Evolutionary conservation across 192 early-diverging fungal species (phyloP).

Genomic region (Tieghemiomyces parasiticus): DNA sequence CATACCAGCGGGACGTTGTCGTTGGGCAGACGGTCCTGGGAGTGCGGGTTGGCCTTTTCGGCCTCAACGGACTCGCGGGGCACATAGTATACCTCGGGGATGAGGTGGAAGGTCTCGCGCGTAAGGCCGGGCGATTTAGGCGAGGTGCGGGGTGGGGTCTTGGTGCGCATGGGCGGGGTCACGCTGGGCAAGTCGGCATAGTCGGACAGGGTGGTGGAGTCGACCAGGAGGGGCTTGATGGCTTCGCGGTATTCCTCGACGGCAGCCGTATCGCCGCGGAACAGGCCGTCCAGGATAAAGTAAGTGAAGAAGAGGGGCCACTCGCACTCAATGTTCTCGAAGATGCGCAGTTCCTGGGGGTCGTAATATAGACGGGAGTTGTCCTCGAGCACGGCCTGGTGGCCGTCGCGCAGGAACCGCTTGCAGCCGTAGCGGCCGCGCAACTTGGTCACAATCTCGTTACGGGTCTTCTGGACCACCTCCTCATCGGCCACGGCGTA

Average conservation of each 20-base stretch:
- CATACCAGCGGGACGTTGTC: conserved; percentile 81
- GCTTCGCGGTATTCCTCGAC: conserved; percentile 53
- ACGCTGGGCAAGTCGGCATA: conserved; percentile 13
- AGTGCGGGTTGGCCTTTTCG: conserved; percentile 50
- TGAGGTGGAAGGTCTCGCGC: conserved; percentile 30
- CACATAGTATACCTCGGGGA: conserved; percentile 72
- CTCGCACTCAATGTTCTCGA: conserved; percentile 75
- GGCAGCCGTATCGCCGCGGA: conserved; percentile 44
- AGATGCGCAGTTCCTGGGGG: conserved; percentile 61
- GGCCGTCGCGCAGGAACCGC: conserved; percentile 73
- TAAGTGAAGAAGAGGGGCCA: conserved; percentile 88
- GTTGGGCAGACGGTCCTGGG: conserved; percentile 56
- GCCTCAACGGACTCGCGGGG: conserved; percentile 52
- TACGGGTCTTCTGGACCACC: conserved; percentile 43
- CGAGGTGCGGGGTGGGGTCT: conserved; percentile 7
- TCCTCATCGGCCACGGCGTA: conserved; percentile 61
- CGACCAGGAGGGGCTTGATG: conserved; percentile 52
- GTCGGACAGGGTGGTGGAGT: conserved; percentile 38
- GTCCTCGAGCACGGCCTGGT: conserved; percentile 71
- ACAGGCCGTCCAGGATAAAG: conserved; percentile 66
- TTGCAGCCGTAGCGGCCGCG: conserved; percentile 71
- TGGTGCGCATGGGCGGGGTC: conserved; percentile 4
- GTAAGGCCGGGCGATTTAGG: conserved; percentile 11
- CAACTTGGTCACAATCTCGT: conserved; percentile 67
- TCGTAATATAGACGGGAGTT: conserved; percentile 63